phyloP scores from a whole-genome alignment of 768 basidiomycete genomes.

The Boletus sp. region DNA sequence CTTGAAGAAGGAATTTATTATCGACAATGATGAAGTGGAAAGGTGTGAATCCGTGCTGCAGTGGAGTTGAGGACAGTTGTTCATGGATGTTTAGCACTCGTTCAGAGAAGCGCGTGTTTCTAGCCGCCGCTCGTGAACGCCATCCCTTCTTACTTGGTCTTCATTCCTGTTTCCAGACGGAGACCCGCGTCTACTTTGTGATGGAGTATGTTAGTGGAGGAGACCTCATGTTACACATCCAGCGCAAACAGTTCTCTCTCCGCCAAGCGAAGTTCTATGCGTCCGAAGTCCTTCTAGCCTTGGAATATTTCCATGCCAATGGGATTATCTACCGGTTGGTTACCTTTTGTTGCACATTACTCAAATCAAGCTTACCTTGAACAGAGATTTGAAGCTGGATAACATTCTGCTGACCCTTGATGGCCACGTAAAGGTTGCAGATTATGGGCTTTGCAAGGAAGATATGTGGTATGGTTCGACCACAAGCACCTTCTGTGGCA shows the following conservation, averaged over 20 bases:
- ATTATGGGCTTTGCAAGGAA: constrained; percentile 99
- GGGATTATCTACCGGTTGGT: constrained; percentile 97
- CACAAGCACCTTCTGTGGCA: constrained; percentile 98
- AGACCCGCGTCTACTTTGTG: constrained; percentile 98
- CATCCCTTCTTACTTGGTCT: constrained; percentile 96
- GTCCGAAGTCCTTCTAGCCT: constrained; percentile 88
- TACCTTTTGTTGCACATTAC: neutral
- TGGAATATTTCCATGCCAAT: constrained; percentile 97
- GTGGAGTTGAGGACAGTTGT: neutral
- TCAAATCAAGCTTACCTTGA: neutral
- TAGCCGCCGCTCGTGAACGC: constrained; percentile 93
- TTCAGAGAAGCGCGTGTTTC: constrained; percentile 97
- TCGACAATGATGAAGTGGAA: constrained; percentile 99
- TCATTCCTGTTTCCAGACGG: constrained; percentile 99
- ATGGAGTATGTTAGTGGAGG: constrained; percentile 99
- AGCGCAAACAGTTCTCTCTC: constrained; percentile 97
- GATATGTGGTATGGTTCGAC: constrained; percentile 97
- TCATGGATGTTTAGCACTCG: constrained; percentile 64
- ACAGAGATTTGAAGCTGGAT: constrained; percentile 93
- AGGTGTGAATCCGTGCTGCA: constrained; percentile 52
- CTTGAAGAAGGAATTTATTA: constrained; percentile 99
- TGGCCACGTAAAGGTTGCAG: constrained; percentile 97
- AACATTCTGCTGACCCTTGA: constrained; percentile 96
- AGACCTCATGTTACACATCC: constrained; percentile 99
- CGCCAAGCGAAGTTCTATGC: constrained; percentile 99